Evolutionary conservation across 306 rosid genomes (phyloP).

Genomic region (Vigna nakashimae): DNA sequence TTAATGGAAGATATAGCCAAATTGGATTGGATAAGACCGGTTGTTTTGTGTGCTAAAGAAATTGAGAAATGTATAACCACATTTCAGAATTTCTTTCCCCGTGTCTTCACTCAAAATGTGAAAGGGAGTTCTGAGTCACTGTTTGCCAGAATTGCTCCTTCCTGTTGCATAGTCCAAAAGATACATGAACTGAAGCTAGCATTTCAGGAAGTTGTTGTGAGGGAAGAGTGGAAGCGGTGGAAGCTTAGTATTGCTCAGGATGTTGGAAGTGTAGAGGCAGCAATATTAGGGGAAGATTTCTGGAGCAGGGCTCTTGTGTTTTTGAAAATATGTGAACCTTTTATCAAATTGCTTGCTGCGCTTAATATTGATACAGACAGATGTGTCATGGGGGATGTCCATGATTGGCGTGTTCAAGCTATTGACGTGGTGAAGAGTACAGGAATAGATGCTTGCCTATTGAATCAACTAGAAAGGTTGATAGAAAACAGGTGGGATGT

Average conservation of each 20-base stretch:
- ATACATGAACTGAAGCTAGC: slow-evolving; percentile 53
- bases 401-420: slow-evolving; percentile 63
- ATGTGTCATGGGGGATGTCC: slow-evolving; percentile 61
- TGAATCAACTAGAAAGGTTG: slow-evolving; percentile 59
- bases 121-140: slow-evolving; percentile 42
- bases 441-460: slow-evolving; percentile 44
- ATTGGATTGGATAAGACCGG: slow-evolving; percentile 57
- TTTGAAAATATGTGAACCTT: slow-evolving; percentile 56
- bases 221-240: slow-evolving; percentile 56
- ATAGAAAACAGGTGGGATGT: slow-evolving; percentile 60
- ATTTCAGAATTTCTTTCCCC: slow-evolving; percentile 49
- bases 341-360: slow-evolving; percentile 46
- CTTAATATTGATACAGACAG: slow-evolving; percentile 45
- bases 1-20: slow-evolving; percentile 67
- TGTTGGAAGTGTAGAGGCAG: slow-evolving; percentile 51
- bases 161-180: slow-evolving; percentile 53
- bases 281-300: slow-evolving; percentile 58
- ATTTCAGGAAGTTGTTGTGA: slow-evolving; percentile 40
- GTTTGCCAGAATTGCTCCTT: slow-evolving; percentile 54
- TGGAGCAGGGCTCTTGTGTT: slow-evolving; percentile 53
- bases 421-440: slow-evolving; percentile 48
- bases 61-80: slow-evolving; percentile 53
- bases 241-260: slow-evolving; percentile 47
- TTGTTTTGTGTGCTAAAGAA: slow-evolving; percentile 57
- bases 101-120: slow-evolving; percentile 45